Base-by-base conservation (phyloP, 2,329 filamentous ascomycete species). In the Fusarium sp. region DNA sequence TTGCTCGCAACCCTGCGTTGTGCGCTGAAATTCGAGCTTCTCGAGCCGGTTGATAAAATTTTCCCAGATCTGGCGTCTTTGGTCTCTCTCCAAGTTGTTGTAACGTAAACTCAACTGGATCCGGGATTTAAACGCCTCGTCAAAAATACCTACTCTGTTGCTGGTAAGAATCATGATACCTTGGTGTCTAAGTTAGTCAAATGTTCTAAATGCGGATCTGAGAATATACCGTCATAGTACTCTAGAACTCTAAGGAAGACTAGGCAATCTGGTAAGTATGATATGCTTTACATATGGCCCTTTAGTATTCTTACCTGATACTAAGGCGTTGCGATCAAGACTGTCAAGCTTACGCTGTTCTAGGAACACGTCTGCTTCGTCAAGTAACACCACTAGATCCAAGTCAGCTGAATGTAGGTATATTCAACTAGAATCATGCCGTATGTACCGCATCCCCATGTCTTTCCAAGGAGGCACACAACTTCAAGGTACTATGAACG, bases 281-380 rank as follows among this genome's bases (percentile, higher is more conserved):
- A 15, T 3, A 12, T 11, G 0, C 4, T 8, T 6, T 18, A 15
- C 0, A 1, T 8, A 14, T 20, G 11, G 0, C 1, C 11, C 1
- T 20, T 46, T 10, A 17, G 7, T 4, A 2, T 0, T 12, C 0
- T n/a, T 15, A 49, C 41, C 42, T 0, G 65, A 60, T 0, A 70
- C 62, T 0, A 71, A 5, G 1, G 56, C 61, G 3, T 71, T 70
- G 4, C 66, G 17, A 2, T 62, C 52, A 0, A 71, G 25, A 11
- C 65, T 62, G 2, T 42, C 15, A 0, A 39, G n/a, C 7, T 46
- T 44, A 0, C 61, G 17, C 6, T 70, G 56, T 12, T 70, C 68
- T 1, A 70, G 22, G n/a, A 71, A 70, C 1, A 70, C 14, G 8
- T 71, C 61, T 0, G 61, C 52, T 29, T 71, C 68, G 1, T 71